Evolutionary conservation across 2,329 filamentous ascomycete genomes (phyloP), one percentile per base, ranked within the genome.

Genomic region (Gnomoniopsis smithogilvyi): DNA sequence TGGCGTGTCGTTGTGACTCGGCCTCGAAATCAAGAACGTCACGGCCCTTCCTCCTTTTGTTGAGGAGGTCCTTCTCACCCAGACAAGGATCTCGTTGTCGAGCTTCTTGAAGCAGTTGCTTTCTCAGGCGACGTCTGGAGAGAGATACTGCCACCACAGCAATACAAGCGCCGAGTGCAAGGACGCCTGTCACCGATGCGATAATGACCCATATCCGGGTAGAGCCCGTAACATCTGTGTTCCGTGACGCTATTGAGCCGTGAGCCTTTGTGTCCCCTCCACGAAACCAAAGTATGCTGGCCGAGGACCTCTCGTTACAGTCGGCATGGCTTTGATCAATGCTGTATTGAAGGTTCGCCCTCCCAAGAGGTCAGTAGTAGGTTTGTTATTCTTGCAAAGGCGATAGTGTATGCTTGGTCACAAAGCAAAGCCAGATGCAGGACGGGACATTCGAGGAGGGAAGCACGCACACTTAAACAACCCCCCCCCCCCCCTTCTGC

Each of bases 1-100:
- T 76, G 49, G 67, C 68, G 33, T 66, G 64, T 14, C 77, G 68
- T 60, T 77, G 71, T 26, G 67, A 58, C 60, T 80, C 76, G 45
- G 73, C 70, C 33, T 74, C 67, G 24, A 70, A 65, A 17, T 65
- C 58, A 7, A 64, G 58, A 33, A 69, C 64, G 22, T 62, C 24
- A 14, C 62, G 54, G 56, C 65, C 69, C 63, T 71, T 64, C 62
- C 68, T 71, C 49, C 67, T 64, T 48, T 62, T 64, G 10, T 62
- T 62, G 55, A 47, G 21, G 56, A 66, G 65, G 50, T 65, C 64
- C 47, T 60, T 64, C 15, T 53, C 64, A 0, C 52, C 66, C 34
- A 70, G 56, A 62, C 66, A 69, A 0, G 68, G 70, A 41, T 71
- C 62, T 6, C 59, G 46, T 38, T 59, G 59, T 43, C 62, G 63